Evolutionary conservation across 345 rosid genomes (phyloP), one percentile per base, ranked within the genome.

Genomic region (Luvunga scandens): DNA sequence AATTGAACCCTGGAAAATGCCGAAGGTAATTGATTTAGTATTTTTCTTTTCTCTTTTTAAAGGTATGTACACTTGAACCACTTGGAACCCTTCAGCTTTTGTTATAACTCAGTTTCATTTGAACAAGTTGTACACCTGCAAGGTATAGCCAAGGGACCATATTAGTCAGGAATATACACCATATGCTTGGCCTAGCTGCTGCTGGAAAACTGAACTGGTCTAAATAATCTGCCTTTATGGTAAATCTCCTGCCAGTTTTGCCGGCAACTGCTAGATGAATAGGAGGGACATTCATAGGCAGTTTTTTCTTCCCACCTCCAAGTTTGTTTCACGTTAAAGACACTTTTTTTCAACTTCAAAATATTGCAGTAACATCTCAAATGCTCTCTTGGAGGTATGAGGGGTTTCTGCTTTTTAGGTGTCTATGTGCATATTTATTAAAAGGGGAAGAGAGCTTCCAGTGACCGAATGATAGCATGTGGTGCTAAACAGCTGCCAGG

Each of bases 181-280:
- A n/a, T 68, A 73, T 61, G 78, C 82, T 72, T 74, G 59, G 63
- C 82, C 84, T 9, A 83, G 83, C 83, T 78, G 80, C 59, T 80
- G 81, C 75, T 59, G 53, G 61, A 86, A 68, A 82, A 75, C 71
- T 50, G 85, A 84, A 42, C 70, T 79, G 83, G 78, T 81, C 82
- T 77, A 79, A 59, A 76, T 81, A 77, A 69, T 77, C 82, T 57
- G 84, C 81, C 78, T 66, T 83, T 9, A 75, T 72, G 69, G 80
- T 64, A 21, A 75, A 71, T 65, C 88, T 83, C 80, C 22, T 53
- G 57, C 85, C 34, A 64, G 80, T 75, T 59, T 66, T 77, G 24
- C 87, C 86, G 8, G 84, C 75, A 72, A 84, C 84, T 57, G 84
- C 83, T 18, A 83, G 76, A 69, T 81, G 82, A 30, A 85, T 84